A percentile compares a stretch with the other conserved stretches of the same genome.
phyloP scores from a whole-genome alignment of 306 rosid genomes.

The Quercus gilva region DNA sequence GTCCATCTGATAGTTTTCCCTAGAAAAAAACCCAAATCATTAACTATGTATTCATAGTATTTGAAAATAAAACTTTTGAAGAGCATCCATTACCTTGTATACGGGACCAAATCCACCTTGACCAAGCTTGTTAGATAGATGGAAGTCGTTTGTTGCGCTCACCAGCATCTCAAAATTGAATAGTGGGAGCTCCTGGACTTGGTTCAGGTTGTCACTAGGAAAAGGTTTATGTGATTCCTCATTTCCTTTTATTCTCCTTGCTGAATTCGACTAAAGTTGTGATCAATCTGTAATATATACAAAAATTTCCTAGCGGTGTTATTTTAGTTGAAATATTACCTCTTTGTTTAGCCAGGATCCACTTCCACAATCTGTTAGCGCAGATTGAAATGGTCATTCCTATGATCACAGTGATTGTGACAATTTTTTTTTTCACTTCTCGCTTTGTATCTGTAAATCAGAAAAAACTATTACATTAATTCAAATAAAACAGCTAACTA shows the following conservation, averaged over 20 bases:
- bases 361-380: constrained; percentile 13
- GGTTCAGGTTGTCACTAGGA: neutral
- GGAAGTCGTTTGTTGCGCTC: constrained; percentile 30
- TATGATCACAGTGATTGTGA: neutral
- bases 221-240: neutral
- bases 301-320: neutral
- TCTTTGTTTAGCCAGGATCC: neutral
- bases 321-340: neutral
- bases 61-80: neutral
- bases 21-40: neutral
- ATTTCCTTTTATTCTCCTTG: neutral
- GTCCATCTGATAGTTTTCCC: constrained; percentile 36
- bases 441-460: neutral
- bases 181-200: constrained; percentile 25
- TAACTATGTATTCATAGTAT: neutral
- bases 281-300: neutral
- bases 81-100: constrained; percentile 20
- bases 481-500: no score
- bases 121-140: constrained; percentile 22
- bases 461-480: neutral
- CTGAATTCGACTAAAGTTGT: neutral
- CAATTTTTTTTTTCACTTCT: neutral
- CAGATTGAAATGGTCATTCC: constrained; percentile 8
- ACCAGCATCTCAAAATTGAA: constrained; percentile 16
- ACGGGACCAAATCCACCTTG: constrained; percentile 36